Base-by-base conservation (phyloP, 164 flowering plant species). In the Akebia trifoliata region DNA sequence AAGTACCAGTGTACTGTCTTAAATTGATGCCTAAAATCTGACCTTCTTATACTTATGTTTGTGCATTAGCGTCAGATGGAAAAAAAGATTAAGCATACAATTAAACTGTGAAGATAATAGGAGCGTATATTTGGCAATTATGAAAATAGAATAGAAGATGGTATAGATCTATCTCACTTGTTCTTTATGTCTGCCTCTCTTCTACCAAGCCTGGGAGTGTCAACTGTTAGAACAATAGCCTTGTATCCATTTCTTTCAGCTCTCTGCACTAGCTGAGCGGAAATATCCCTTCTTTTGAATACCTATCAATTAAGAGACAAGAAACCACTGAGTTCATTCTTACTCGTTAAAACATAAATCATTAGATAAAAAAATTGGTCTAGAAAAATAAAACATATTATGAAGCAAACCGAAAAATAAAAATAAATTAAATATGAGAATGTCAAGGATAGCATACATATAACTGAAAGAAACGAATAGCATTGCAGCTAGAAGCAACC, bases 181-280 rank as follows among this genome's bases (percentile, higher is more conserved):
- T 90, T 90, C 62, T 69, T 83, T 51, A 85, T 85, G 64, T 87
- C 97, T 48, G 81, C n/a, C n/a, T n/a, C 93, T 59, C 95, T 73
- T 63, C 93, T 74, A 58, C 97, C 95, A 56, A 87, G 79, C 62
- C 81, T 78, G 4, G 91, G 95, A 56, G 68, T 50, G 69, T 90
- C 93, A 28, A 42, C 93, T 2, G 97, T 85, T 14, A 90, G 66
- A 56, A 90, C 82, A 54, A 90, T 60, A 62, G 87, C 97, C 75
- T 82, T 87, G 73, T 63, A 90, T 59, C 94, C 95, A 69, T 64
- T 74, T 68, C 65, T 77, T 72, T 90, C 97, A 47, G 97, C 97
- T 78, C 91, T 85, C 63, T 77, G 73, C 32, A 85, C 86, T 47
- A 87, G 51, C 48, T 43, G 54, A 62, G 83, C 83, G 25, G 97